Evolutionary conservation across 371 early-diverging fungal genomes (phyloP), one percentile per base, ranked within the genome.

Genomic region (Apophysomyces trapeziformis): DNA sequence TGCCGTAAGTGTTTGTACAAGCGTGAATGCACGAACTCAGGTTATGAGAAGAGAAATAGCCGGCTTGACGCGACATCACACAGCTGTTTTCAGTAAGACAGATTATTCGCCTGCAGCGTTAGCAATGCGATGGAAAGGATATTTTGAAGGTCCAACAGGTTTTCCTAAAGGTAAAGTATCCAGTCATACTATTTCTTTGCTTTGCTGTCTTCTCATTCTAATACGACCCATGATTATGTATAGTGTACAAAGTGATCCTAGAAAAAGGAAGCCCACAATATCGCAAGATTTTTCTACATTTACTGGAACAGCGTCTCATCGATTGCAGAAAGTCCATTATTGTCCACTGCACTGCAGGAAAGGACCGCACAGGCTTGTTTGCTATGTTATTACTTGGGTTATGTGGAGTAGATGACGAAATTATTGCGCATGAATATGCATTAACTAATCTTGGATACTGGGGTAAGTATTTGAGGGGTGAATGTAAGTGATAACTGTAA

Each of bases 361-460:
- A 63, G 75, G 96, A 95, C 68, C 85, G 96, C 50, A 95, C 96
- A 1, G 96, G 96, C 14, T 79, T 95, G 37, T 85, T 90, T 46
- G 83, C 85, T 26, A 90, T 92, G 75, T 68, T 96, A 57, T 64
- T 94, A 38, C 80, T 92, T 43, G 84, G 85, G 36, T 77, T 92
- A 11, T 85, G 89, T 58, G 93, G 88, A 11, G 93, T 95, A 1
- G 85, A 87, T 61, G 90, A 90, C 38, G 87, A 87, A 45, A 72
- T 87, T 64, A 91, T 96, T 69, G 88, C 91, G 4, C 81, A 79
- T 58, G 95, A 95, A 70, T 96, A 95, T 71, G 88, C 85, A 12
- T 44, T 87, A 43, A 89, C 86, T 14, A 76, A 78, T 46, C 68
- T 76, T 14, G 83, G 83, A 18, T 83, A 77, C 47, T 83, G 80